Evolutionary conservation across 305 asterid genomes (phyloP), one percentile per base, ranked within the genome.

Genomic region (Fraxinus dipetala): DNA sequence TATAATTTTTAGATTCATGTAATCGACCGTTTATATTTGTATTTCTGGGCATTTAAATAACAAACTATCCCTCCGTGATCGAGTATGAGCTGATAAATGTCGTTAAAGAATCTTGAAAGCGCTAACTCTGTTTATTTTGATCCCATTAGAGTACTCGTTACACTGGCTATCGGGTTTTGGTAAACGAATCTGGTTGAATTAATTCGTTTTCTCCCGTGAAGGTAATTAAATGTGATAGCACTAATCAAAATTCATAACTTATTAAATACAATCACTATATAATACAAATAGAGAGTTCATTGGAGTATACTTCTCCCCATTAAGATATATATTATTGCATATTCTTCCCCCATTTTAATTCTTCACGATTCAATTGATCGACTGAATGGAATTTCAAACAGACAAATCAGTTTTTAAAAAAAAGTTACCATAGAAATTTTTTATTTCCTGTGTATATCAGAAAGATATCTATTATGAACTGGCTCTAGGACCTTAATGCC

Each of bases 61-160:
- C 11, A 36, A 36, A 6, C 43, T 36, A 0, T 36, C 43, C 43
- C 83, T 83, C 83, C 0, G 75, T 76, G 32, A 72, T 84, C 30
- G 84, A 84, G 75, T 84, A 84, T 35, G 86, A 76, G 69, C 51
- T 78, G 78, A 81, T 84, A 80, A 84, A 84, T 84, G 82, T 84
- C 16, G 80, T 67, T 20, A 84, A 80, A 28, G 83, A 67, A 67
- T 67, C 74, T 30, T 1, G 36, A 30, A 26, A 67, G 74, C 14
- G 18, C 74, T 26, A 4, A 11, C 36, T 26, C 74, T 67, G 38
- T 67, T 67, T 67, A 67, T 67, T 16, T 11, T 10, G 73, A 65
- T 65, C 7, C 34, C 34, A n/a, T 65, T 65, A 10, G 35, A 20
- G 30, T 59, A 59, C 13, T 59, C 10, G 34, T 20, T 22, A 18